These are phyloP conservation scores for Magnusiomyces suaveolens DNA, from an alignment of 1,139 yeast species.

Conservation along the genomic window DNA sequence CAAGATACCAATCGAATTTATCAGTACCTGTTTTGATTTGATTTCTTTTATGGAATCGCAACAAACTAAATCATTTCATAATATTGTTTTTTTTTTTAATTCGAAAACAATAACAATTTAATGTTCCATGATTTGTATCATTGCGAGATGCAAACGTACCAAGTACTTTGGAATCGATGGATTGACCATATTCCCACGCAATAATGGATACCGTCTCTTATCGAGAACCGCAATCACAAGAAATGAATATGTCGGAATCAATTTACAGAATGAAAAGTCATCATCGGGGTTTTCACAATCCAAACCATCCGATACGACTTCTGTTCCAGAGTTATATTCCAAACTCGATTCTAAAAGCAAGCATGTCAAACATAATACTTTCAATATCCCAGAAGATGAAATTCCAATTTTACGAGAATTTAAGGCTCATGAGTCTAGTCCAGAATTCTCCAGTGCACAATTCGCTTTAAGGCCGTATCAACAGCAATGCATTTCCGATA, in stretches of 20 bases:
- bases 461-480: neutral
- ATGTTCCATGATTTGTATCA: neutral
- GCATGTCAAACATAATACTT: neutral
- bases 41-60: too few species aligned
- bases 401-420: neutral
- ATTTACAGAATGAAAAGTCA: too few species aligned
- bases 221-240: neutral
- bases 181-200: neutral
- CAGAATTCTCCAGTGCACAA: neutral
- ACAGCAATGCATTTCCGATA: neutral
- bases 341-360: too few species aligned
- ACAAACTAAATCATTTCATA: neutral
- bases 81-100: too few species aligned
- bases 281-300: too few species aligned
- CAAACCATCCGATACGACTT: too few species aligned
- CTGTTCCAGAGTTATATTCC: too few species aligned
- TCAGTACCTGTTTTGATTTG: too few species aligned
- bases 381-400: neutral
- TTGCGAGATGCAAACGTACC: neutral
- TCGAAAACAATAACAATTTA: neutral
- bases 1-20: too few species aligned
- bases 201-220: neutral
- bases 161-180: neutral
- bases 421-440: neutral
- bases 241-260: neutral